Evolutionary conservation across 2,329 filamentous ascomycete species (phyloP), one percentile per base, ranked within the genome.

Genomic region (Teratosphaeria gauchensis): DNA sequence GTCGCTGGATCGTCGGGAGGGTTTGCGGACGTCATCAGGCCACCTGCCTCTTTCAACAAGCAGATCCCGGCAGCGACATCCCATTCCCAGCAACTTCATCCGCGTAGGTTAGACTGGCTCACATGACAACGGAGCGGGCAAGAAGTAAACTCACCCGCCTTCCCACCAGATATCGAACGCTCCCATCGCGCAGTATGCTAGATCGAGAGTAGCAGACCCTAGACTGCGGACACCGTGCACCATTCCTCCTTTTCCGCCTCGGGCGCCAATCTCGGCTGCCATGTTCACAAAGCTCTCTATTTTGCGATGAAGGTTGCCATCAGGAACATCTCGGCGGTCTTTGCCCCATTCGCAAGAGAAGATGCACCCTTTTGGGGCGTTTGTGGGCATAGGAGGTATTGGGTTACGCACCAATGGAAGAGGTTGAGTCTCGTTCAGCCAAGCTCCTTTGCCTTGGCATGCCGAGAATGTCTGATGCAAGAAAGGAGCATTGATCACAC

Each of bases 281-380:
- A 91, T 86, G 60, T 87, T 90, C 3, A 89, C 68, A 68, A 91
- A 91, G 60, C 84, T 90, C 64, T 89, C 84, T 1, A 90, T 79
- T 73, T 91, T 91, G 46, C 85, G 78, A 58, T 82, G 75, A 75
- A 91, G 72, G 71, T 90, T 91, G 0, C 87, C 85, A 38, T 84
- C 85, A 0, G 80, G 79, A 0, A 69, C 72, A 69, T 90, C 88
- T 58, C 83, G 77, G 19, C 88, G 78, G 66, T 91, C 88, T 71
- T 91, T 91, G 0, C 88, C 88, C 88, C 88, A 91, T 69, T 91
- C 88, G 66, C 87, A 90, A 0, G 83, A 82, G 66, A 91, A 88
- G 9, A 89, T 79, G 65, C 88, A 91, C 1, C 83, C 84, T 51
- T 80, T 82, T 0, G 87, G 88, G 0, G 88, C 87, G 28, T 80